Evolutionary conservation across 2,329 filamentous ascomycete genomes (phyloP).

Genomic region (Triangularia setosa): DNA sequence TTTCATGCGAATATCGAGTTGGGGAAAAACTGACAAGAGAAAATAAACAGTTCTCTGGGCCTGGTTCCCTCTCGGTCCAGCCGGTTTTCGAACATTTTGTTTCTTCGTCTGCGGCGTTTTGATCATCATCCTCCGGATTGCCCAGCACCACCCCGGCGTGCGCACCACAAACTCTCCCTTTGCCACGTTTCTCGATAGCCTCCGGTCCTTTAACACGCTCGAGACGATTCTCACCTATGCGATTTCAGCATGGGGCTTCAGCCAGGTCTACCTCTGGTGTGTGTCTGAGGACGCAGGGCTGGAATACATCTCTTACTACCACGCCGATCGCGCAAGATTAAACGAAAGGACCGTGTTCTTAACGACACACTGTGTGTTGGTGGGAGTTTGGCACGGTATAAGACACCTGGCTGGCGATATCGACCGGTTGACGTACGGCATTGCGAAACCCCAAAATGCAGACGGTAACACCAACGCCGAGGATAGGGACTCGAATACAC

Average conservation of each 20-base stretch:
- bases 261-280: slow-evolving; percentile 76
- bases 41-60: slow-evolving; percentile 66
- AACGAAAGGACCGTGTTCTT: slow-evolving; percentile 87
- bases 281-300: slow-evolving; percentile 58
- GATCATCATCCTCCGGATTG: slow-evolving; percentile 81
- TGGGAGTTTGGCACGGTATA: slow-evolving; percentile 66
- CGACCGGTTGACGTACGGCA: slow-evolving; percentile 58
- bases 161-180: slow-evolving; percentile 67
- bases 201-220: slow-evolving; percentile 56
- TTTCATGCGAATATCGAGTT: no score
- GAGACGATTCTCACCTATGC: slow-evolving; percentile 74
- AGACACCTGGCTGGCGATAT: slow-evolving; percentile 70
- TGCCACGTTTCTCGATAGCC: slow-evolving; percentile 57
- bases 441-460: slow-evolving; percentile 29
- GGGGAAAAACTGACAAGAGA: slow-evolving; percentile 12
- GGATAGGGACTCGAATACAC: slow-evolving; percentile 26
- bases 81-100: slow-evolving; percentile 69
- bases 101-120: slow-evolving; percentile 73
- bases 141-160: slow-evolving; percentile 71
- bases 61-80: slow-evolving; percentile 76
- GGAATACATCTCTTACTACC: slow-evolving; percentile 68
- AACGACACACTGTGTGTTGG: slow-evolving; percentile 62
- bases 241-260: slow-evolving; percentile 74
- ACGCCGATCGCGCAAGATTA: slow-evolving; percentile 67
- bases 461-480: slow-evolving; percentile 9